Evolutionary conservation across 306 rosid genomes (phyloP).

Genomic region (Trifolium subterraneum): DNA sequence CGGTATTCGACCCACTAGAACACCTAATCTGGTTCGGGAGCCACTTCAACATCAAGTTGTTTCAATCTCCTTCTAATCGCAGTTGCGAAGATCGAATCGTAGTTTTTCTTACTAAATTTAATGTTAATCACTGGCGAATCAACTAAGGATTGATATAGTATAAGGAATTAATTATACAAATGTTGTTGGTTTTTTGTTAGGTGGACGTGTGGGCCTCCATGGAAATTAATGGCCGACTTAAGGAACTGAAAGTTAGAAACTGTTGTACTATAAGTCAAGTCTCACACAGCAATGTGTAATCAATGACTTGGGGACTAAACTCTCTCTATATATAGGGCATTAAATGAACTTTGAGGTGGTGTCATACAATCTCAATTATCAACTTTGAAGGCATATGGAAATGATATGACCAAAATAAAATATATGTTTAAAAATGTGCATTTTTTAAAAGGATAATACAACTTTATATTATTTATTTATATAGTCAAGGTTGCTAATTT

Average conservation of each 20-base stretch:
- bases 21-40: too few relatives aligned
- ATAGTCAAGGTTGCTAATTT: neutral
- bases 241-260: constrained; percentile 50
- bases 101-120: too few relatives aligned
- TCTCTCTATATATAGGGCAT: constrained; percentile 10
- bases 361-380: constrained; percentile 3
- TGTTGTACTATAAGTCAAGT: constrained; percentile 39
- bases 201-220: constrained; percentile 52
- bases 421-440: neutral
- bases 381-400: neutral
- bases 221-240: constrained; percentile 66
- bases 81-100: too few relatives aligned
- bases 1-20: too few relatives aligned
- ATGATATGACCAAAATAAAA: neutral
- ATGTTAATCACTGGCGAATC: too few relatives aligned
- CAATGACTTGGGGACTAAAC: constrained; percentile 34
- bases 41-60: too few relatives aligned
- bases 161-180: too few relatives aligned
- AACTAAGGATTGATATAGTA: too few relatives aligned
- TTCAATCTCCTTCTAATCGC: too few relatives aligned
- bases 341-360: constrained; percentile 26
- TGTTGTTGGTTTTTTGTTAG: constrained; percentile 46
- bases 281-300: constrained; percentile 38
- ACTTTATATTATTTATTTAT: neutral
- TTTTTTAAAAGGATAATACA: neutral